Evolutionary conservation across 2,329 filamentous ascomycete species (phyloP).

Genomic region (Pestalotiopsis sp.): DNA sequence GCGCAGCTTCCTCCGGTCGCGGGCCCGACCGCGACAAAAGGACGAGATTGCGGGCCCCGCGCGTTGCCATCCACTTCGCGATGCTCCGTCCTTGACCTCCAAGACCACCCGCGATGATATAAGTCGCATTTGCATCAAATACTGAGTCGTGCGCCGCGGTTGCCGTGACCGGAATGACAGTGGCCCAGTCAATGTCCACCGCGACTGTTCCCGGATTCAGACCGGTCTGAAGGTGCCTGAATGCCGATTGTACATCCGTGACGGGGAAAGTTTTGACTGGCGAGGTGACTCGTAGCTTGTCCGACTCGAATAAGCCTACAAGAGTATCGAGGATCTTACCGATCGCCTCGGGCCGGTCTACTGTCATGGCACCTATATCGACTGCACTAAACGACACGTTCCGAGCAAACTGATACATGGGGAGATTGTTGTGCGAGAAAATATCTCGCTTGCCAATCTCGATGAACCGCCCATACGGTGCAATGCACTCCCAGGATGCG

Average conservation of each 20-base stretch:
- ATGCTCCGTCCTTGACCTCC: constrained; percentile 13
- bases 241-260: too few species aligned
- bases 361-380: too few species aligned
- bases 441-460: constrained; percentile 32
- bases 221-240: background rate
- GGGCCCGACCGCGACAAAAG: background rate
- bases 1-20: too few species aligned
- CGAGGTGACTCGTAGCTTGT: too few species aligned
- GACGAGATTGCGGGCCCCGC: constrained; percentile 9
- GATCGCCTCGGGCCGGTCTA: too few species aligned
- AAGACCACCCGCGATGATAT: constrained; percentile 13
- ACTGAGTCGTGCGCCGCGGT: background rate
- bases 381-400: constrained; percentile 22
- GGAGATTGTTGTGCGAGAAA: constrained; percentile 29
- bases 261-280: too few species aligned
- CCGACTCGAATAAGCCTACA: too few species aligned
- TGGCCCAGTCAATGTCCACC: background rate
- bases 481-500: constrained; percentile 31
- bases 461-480: constrained; percentile 29
- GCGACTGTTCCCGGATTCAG: background rate
- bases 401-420: constrained; percentile 38
- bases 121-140: constrained; percentile 1
- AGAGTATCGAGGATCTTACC: too few species aligned
- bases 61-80: constrained; percentile 3
- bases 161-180: background rate